Evolutionary conservation across 768 basidiomycete species (phyloP).

Genomic region (Rhizopogon rudus): DNA sequence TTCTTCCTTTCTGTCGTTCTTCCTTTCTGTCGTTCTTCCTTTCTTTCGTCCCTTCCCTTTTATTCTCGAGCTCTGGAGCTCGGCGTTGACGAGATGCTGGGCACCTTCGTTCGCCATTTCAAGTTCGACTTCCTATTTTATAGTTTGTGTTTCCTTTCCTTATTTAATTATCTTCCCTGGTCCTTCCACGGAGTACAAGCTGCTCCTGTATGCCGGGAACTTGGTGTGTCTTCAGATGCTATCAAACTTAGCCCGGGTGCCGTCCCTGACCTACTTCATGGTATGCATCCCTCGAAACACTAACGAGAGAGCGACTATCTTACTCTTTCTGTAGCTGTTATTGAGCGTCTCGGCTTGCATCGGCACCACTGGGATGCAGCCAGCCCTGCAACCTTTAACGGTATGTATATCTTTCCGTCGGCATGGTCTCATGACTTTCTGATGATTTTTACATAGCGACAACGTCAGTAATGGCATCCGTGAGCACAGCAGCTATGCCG

Average conservation of each 20-base stretch:
- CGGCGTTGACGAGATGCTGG: constrained; percentile 10
- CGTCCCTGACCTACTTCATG: not conserved
- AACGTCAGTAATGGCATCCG: no score
- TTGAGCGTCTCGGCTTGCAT: not conserved
- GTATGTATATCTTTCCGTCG: not conserved
- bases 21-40: not conserved
- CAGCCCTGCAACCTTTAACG: not conserved
- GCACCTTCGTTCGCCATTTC: constrained; percentile 4
- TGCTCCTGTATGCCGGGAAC: not conserved
- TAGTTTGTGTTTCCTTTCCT: not conserved
- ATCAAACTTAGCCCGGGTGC: no score
- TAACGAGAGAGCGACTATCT: not conserved
- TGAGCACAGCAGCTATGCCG: not conserved
- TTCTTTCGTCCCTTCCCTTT: not conserved
- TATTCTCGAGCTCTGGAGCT: constrained; percentile 9
- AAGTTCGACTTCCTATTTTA: not conserved
- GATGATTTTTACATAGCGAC: not conserved
- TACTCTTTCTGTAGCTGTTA: not conserved
- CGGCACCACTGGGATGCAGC: not conserved
- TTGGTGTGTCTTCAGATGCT: not conserved
- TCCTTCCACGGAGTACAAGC: not conserved
- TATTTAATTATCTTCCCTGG: not conserved
- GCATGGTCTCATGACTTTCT: not conserved
- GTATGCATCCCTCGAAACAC: not conserved
- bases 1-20: not conserved